These are phyloP conservation scores for Fusarium sp. DNA, from an alignment of 2,329 filamentous ascomycete genomes.

Conservation along the genomic window DNA sequence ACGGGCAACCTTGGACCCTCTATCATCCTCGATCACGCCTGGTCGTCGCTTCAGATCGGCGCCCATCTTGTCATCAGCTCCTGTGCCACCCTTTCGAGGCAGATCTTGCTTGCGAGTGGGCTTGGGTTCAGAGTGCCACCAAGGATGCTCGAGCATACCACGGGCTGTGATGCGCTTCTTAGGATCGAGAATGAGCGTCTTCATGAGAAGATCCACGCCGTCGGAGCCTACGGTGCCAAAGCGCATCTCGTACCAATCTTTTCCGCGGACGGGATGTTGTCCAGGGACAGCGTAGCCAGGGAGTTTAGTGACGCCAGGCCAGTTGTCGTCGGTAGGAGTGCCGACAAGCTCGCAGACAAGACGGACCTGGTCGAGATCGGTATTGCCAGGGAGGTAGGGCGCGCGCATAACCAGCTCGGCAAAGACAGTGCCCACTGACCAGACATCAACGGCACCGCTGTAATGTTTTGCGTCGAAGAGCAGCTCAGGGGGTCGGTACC, in stretches of 20 bases:
- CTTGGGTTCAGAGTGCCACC: constrained; percentile 86
- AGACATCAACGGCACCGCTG: constrained; percentile 90
- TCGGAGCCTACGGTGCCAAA: constrained; percentile 85
- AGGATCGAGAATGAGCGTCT: constrained; percentile 88
- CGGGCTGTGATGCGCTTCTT: constrained; percentile 82
- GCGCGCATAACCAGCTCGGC: constrained; percentile 88
- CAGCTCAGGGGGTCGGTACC: constrained; percentile 94
- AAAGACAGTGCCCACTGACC: constrained; percentile 93
- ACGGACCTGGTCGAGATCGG: constrained; percentile 86
- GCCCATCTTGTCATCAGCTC: constrained; percentile 79
- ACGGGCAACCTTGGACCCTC: constrained; percentile 81
- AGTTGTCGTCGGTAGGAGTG: constrained; percentile 92
- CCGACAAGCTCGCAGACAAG: constrained; percentile 88
- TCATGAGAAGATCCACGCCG: constrained; percentile 89
- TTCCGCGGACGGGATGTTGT: constrained; percentile 71
- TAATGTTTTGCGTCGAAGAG: constrained; percentile 93
- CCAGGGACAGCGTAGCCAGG: constrained; percentile 82
- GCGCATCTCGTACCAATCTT: constrained; percentile 78
- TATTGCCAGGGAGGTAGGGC: constrained; percentile 86
- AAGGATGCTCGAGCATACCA: constrained; percentile 83
- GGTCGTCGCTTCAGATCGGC: constrained; percentile 81
- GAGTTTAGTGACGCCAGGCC: constrained; percentile 89
- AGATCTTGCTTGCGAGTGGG: constrained; percentile 86
- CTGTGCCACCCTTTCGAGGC: constrained; percentile 80
- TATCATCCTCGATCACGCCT: constrained; percentile 76